These are phyloP conservation scores for Brassica rapa DNA, from an alignment of 345 rosid species.

Conservation along the genomic window DNA sequence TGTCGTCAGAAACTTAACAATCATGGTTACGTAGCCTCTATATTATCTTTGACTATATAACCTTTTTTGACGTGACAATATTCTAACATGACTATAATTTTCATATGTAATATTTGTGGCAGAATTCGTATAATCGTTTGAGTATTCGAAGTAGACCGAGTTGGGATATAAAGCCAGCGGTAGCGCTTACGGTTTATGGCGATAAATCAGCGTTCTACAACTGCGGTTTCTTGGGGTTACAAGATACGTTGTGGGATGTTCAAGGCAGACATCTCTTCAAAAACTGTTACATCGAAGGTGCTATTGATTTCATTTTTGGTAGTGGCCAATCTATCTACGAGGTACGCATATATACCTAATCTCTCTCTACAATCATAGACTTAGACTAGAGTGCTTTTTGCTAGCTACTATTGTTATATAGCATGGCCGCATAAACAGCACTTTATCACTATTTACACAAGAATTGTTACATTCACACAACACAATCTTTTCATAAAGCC, in stretches of 20 bases:
- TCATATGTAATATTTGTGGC: conserved; percentile 14
- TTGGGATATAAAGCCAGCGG: conserved; percentile 37
- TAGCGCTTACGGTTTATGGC: conserved; percentile 50
- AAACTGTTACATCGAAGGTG: conserved; percentile 61
- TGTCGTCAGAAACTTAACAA: conserved; percentile 48
- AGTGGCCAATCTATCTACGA: conserved; percentile 56
- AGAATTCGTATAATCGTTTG: conserved; percentile 52
- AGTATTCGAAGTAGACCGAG: not conserved
- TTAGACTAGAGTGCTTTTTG: not conserved
- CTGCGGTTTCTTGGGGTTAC: conserved; percentile 55
- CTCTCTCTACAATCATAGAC: not conserved
- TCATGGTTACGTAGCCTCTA: conserved; percentile 43
- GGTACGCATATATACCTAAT: conserved; percentile 32
- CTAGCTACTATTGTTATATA: not conserved
- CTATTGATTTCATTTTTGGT: conserved; percentile 59
- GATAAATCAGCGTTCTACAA: conserved; percentile 55
- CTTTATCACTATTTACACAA: not conserved
- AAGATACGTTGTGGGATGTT: conserved; percentile 64
- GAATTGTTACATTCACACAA: not conserved
- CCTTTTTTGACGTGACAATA: not conserved
- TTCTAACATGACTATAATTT: not conserved
- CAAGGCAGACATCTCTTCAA: conserved; percentile 50
- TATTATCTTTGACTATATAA: conserved; percentile 15
- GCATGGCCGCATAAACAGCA: not conserved
- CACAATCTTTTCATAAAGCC: not conserved